These are phyloP conservation scores for Russula vinacea DNA, from an alignment of 768 basidiomycete genomes.

Conservation along the genomic window DNA sequence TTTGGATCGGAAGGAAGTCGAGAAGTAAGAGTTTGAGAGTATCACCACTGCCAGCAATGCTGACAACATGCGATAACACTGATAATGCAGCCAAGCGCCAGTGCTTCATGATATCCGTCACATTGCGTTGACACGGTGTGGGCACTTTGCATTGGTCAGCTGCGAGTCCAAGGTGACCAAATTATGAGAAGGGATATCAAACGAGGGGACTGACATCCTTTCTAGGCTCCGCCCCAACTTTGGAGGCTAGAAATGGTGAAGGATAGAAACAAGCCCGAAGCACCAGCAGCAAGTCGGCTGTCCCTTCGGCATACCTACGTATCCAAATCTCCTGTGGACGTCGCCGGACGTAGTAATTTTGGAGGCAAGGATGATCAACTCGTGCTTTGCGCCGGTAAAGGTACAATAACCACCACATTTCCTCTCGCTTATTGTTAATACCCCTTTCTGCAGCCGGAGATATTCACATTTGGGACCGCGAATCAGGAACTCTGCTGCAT, in stretches of 20 bases:
- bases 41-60: neutral
- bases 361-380: slow-evolving; percentile 77
- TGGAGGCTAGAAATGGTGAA: slow-evolving; percentile 69
- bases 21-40: slow-evolving; percentile 48
- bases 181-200: neutral
- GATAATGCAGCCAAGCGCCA: slow-evolving; percentile 55
- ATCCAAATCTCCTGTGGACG: slow-evolving; percentile 64
- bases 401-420: slow-evolving; percentile 37
- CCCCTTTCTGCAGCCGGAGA: slow-evolving; percentile 58
- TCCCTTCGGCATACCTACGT: slow-evolving; percentile 66
- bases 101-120: slow-evolving; percentile 71
- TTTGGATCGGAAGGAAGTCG: slow-evolving; percentile 57
- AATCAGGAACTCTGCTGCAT: slow-evolving; percentile 69
- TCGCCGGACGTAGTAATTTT: slow-evolving; percentile 79
- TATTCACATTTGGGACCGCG: slow-evolving; percentile 83
- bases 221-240: slow-evolving; percentile 69
- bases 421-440: slow-evolving; percentile 8
- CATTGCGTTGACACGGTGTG: slow-evolving; percentile 60
- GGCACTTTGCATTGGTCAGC: slow-evolving; percentile 62
- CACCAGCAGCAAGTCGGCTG: slow-evolving; percentile 32
- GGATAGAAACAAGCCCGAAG: slow-evolving; percentile 45
- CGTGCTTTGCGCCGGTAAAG: slow-evolving; percentile 74
- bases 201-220: neutral
- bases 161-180: slow-evolving; percentile 65
- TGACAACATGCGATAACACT: slow-evolving; percentile 23